These are phyloP conservation scores for Penicillium sp. DNA, from an alignment of 2,329 filamentous ascomycete genomes.

Conservation along the genomic window DNA sequence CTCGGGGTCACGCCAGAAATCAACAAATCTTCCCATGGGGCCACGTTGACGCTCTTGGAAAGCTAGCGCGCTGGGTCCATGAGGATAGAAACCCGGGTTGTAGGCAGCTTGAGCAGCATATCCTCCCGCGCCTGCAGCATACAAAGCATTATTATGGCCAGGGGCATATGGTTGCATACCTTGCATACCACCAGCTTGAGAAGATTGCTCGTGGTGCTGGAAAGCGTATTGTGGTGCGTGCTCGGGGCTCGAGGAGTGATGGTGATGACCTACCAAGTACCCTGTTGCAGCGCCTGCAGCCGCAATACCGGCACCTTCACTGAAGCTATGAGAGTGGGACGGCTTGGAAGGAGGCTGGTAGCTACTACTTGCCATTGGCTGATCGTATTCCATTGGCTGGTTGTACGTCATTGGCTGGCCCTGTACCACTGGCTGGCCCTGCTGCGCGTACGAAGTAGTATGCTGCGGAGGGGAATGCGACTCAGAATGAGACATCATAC, in stretches of 20 bases:
- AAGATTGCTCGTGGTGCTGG: slow-evolving; percentile 31
- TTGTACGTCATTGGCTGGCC: not conserved
- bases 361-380: slow-evolving; percentile 15
- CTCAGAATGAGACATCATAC: slow-evolving; percentile 28
- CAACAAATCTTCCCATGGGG: slow-evolving; percentile 56
- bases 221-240: slow-evolving; percentile 34
- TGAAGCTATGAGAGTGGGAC: slow-evolving; percentile 34
- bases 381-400: not conserved
- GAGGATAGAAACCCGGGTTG: slow-evolving; percentile 34
- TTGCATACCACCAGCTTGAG: slow-evolving; percentile 17
- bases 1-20: slow-evolving; percentile 64
- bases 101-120: slow-evolving; percentile 41
- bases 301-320: slow-evolving; percentile 38
- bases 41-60: slow-evolving; percentile 56
- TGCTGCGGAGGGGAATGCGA: slow-evolving; percentile 17
- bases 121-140: slow-evolving; percentile 37
- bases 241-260: slow-evolving; percentile 32
- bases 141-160: slow-evolving; percentile 43
- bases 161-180: slow-evolving; percentile 7
- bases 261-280: slow-evolving; percentile 40
- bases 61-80: slow-evolving; percentile 43
- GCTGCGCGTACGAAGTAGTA: slow-evolving; percentile 20
- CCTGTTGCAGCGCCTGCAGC: slow-evolving; percentile 45
- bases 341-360: slow-evolving; percentile 23
- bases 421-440: not conserved